Evolutionary conservation across 1,284 basidiomycete genomes (phyloP).

Genomic region (Heterobasidion irregulare): DNA sequence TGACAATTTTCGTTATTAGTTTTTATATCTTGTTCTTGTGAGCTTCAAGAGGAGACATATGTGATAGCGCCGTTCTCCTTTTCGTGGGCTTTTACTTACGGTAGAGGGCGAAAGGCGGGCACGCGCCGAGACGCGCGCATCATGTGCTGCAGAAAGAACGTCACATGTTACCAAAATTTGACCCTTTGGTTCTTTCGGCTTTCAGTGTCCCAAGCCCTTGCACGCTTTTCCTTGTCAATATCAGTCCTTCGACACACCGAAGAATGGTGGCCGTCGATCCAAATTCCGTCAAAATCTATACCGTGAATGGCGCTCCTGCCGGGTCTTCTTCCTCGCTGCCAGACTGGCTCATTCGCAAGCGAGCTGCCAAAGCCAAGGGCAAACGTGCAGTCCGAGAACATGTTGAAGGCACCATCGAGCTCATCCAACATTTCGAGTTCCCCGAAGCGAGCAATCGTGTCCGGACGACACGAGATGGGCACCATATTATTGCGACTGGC

Average conservation of each 20-base stretch:
- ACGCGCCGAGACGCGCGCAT: no score
- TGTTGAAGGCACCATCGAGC: conserved; percentile 73
- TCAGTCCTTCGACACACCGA: not conserved
- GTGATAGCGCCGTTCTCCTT: no score
- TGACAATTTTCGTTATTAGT: no score
- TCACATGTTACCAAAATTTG: no score
- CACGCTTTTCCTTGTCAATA: not conserved
- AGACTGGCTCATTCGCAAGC: conserved; percentile 81
- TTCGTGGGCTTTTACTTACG: no score
- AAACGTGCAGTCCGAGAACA: conserved; percentile 62
- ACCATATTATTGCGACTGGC: conserved; percentile 90
- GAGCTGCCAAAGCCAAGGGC: conserved; percentile 48
- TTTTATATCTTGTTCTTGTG: no score
- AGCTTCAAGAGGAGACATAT: no score
- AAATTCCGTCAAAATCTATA: conserved; percentile 71
- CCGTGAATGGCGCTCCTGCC: conserved; percentile 80
- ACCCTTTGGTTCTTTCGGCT: no score
- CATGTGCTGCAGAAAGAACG: no score
- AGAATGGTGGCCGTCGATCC: conserved; percentile 14
- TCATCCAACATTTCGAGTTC: conserved; percentile 95
- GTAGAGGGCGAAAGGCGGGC: no score
- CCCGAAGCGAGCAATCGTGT: conserved; percentile 93
- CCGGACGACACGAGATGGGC: conserved; percentile 87
- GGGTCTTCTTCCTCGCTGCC: conserved; percentile 81
- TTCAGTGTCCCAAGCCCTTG: no score